phyloP scores from a whole-genome alignment of 2,329 filamentous ascomycete genomes.

The Mariannaea sp. region DNA sequence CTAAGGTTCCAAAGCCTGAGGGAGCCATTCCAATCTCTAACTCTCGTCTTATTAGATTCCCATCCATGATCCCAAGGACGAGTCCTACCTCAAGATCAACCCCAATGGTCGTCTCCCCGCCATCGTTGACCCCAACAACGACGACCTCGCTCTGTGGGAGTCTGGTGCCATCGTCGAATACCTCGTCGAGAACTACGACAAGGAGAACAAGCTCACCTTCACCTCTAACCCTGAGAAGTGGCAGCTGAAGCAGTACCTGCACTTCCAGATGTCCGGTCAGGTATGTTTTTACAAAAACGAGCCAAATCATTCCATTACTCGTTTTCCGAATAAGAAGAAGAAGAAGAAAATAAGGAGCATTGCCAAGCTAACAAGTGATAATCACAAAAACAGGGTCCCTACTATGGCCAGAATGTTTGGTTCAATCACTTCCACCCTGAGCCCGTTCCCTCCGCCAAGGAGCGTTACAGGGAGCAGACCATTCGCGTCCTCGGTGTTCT shows the following conservation, averaged over 20 bases:
- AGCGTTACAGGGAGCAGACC: slow-evolving; percentile 40
- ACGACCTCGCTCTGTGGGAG: slow-evolving; percentile 41
- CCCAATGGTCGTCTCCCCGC: slow-evolving; percentile 43
- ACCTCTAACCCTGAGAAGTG: slow-evolving; percentile 37
- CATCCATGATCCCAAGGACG: slow-evolving; percentile 34
- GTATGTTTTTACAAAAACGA: slow-evolving; percentile 8
- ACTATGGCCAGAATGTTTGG: slow-evolving; percentile 44
- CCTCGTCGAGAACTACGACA: slow-evolving; percentile 36
- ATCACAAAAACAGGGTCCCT: slow-evolving; percentile 41
- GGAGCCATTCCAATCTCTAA: background rate
- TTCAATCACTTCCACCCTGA: slow-evolving; percentile 39
- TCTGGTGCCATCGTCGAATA: slow-evolving; percentile 39
- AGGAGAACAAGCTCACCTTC: slow-evolving; percentile 36
- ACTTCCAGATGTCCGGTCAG: slow-evolving; percentile 48
- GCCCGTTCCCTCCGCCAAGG: slow-evolving; percentile 37
- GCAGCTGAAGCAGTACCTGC: slow-evolving; percentile 42
- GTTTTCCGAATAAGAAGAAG: no score
- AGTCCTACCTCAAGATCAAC: slow-evolving; percentile 37
- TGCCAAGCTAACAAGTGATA: no score
- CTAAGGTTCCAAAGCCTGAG: no score
- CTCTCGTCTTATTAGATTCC: slow-evolving; percentile 20
- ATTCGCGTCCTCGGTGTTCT: slow-evolving; percentile 41
- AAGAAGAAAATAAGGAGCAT: no score
- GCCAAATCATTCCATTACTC: no score
- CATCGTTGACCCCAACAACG: slow-evolving; percentile 43